Evolutionary conservation across 2,329 filamentous ascomycete species (phyloP).

Genomic region (Scedosporium apiospermum): DNA sequence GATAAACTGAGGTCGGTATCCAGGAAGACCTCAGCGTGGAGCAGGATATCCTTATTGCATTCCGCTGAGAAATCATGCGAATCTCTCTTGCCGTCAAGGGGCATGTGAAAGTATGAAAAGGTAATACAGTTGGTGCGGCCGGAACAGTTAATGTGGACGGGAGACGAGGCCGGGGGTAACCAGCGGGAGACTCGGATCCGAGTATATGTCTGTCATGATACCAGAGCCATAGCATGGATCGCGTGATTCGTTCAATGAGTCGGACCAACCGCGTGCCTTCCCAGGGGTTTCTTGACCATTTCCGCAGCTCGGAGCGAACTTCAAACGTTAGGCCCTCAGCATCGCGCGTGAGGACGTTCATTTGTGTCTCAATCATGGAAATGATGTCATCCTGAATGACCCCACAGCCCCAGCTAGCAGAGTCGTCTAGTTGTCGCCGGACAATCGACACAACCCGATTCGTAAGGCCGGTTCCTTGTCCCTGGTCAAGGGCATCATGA

Average conservation of each 20-base stretch:
- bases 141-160: slow-evolving; percentile 68
- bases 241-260: slow-evolving; percentile 75
- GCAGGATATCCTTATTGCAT: slow-evolving; percentile 84
- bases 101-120: slow-evolving; percentile 96
- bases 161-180: slow-evolving; percentile 64
- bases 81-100: slow-evolving; percentile 87
- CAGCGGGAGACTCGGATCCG: slow-evolving; percentile 42
- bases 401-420: slow-evolving; percentile 75
- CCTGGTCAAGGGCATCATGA: slow-evolving; percentile 55
- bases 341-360: slow-evolving; percentile 29
- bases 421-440: slow-evolving; percentile 75
- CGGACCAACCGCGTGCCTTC: slow-evolving; percentile 81
- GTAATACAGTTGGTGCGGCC: slow-evolving; percentile 84
- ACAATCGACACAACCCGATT: slow-evolving; percentile 88
- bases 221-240: slow-evolving; percentile 71
- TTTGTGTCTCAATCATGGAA: slow-evolving; percentile 36
- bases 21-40: slow-evolving; percentile 80
- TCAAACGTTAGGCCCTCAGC: slow-evolving; percentile 23
- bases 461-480: slow-evolving; percentile 68
- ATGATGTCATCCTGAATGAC: slow-evolving; percentile 49
- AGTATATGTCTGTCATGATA: slow-evolving; percentile 73
- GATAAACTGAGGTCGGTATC: slow-evolving; percentile 72
- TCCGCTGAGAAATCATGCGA: slow-evolving; percentile 87
- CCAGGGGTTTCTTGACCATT: slow-evolving; percentile 69
- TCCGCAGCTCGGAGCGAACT: slow-evolving; percentile 30